Evolutionary conservation across 441 rosid genomes (phyloP), one percentile per base, ranked within the genome.

Genomic region (Lepidium campestre): DNA sequence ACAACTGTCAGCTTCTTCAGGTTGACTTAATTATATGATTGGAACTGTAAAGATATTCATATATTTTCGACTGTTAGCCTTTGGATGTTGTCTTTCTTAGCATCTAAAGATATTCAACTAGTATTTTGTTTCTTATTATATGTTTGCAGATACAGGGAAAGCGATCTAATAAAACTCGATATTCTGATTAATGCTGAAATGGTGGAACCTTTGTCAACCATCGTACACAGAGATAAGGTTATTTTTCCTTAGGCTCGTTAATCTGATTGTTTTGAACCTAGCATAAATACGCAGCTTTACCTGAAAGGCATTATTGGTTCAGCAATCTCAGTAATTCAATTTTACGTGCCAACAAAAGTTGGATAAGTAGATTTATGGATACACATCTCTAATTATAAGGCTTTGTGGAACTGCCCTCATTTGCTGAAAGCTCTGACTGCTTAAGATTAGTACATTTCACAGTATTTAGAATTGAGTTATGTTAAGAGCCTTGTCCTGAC

Each of bases 171-270:
- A 75, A 93, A 85, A 83, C 99, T 93, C 37, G 99, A 93, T 76
- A 82, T 93, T 78, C 80, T 77, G 77, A 93, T 93, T 39, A 93
- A 91, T 79, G 87, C 93, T 32, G 97, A 93, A 14, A 68, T 69
- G 19, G 99, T 93, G 61, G 96, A 91, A 65, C 97, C 99, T 37
- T 80, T 91, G 70, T 83, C 99, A 56, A 87, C 99, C 50, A 91
- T 90, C 59, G 97, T 93, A 71, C 98, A 93, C 62, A 83, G 77
- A 68, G 98, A 93, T 73, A 93, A 93, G 91, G 97, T 89, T 68
- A 71, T 41, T 29, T 42, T 36, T 47, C 4, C 50, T 47, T 12
- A 61, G 11, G 7, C 64, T 62, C 17, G 15, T 53, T 35, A 11
- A 19, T 44, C 19, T 36, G 50, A 44, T n/a, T 14, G 5, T 36